These are phyloP conservation scores for Salix suchowensis DNA, from an alignment of 345 rosid genomes.

Conservation along the genomic window DNA sequence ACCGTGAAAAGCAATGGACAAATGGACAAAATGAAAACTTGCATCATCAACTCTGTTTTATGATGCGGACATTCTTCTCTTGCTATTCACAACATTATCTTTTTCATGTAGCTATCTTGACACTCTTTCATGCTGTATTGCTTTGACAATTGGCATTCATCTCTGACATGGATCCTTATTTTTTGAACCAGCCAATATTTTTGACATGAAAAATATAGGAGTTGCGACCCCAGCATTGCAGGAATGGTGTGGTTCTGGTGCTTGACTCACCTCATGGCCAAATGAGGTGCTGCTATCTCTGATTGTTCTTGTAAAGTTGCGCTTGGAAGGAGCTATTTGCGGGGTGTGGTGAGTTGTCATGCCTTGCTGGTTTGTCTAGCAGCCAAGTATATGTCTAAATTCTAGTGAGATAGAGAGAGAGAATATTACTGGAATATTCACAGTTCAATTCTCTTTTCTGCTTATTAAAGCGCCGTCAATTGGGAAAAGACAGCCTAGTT, in stretches of 20 bases:
- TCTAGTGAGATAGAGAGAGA: too few species aligned
- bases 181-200: slow-evolving; percentile 53
- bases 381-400: too few species aligned
- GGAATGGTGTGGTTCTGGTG: slow-evolving; percentile 51
- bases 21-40: not conserved
- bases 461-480: too few species aligned
- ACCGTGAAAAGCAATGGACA: not conserved
- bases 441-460: too few species aligned
- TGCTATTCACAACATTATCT: too few species aligned
- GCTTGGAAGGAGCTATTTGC: not conserved
- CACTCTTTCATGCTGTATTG: not conserved
- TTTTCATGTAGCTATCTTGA: too few species aligned
- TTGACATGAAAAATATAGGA: slow-evolving; percentile 75
- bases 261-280: slow-evolving; percentile 11
- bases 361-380: too few species aligned
- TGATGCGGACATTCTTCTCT: not conserved
- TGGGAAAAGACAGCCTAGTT: too few species aligned
- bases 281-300: not conserved
- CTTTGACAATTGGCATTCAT: not conserved
- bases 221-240: slow-evolving; percentile 51
- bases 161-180: not conserved
- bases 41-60: not conserved
- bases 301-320: not conserved
- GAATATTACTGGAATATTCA: too few species aligned
- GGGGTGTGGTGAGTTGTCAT: too few species aligned